phyloP scores from a whole-genome alignment of 192 early-diverging fungal genomes.

The Linnemannia exigua region DNA sequence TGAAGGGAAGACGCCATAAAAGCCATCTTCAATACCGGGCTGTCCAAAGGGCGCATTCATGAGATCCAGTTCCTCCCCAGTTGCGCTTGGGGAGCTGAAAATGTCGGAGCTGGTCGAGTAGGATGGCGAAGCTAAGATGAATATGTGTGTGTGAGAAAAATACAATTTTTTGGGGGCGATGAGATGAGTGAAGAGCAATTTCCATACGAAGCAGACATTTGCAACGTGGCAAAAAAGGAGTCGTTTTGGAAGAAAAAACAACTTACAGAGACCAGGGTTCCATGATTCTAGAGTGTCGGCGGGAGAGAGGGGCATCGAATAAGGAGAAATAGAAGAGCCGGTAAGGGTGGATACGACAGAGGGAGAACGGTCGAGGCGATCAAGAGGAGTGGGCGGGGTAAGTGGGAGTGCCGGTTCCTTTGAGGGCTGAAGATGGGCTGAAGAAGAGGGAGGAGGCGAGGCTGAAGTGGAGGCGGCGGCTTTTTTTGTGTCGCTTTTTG shows the following conservation, averaged over 20 bases:
- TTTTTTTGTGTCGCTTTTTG: background rate
- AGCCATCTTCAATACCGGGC: constrained; percentile 16
- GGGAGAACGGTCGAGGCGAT: constrained; percentile 47
- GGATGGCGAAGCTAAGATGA: constrained; percentile 40
- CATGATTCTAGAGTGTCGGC: constrained; percentile 48
- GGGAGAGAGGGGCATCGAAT: constrained; percentile 38
- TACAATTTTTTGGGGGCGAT: no score
- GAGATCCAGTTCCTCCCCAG: constrained; percentile 32
- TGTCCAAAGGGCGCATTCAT: constrained; percentile 23
- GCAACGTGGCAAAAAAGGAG: constrained; percentile 6
- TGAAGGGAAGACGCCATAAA: constrained; percentile 25
- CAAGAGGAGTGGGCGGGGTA: constrained; percentile 30
- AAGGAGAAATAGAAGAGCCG: constrained; percentile 31
- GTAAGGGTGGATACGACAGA: constrained; percentile 29
- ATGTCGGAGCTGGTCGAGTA: constrained; percentile 48
- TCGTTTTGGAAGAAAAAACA: background rate
- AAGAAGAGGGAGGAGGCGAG: constrained; percentile 10
- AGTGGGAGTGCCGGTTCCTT: constrained; percentile 17
- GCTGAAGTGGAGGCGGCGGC: no score
- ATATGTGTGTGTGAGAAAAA: no score
- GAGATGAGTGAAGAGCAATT: background rate
- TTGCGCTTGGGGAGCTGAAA: constrained; percentile 33
- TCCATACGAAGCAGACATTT: background rate
- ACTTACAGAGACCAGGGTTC: constrained; percentile 56
- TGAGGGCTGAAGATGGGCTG: constrained; percentile 30